Evolutionary conservation across 1,139 yeast species (phyloP), one percentile per base, ranked within the genome.

Genomic region (Pneumocystis canis): DNA sequence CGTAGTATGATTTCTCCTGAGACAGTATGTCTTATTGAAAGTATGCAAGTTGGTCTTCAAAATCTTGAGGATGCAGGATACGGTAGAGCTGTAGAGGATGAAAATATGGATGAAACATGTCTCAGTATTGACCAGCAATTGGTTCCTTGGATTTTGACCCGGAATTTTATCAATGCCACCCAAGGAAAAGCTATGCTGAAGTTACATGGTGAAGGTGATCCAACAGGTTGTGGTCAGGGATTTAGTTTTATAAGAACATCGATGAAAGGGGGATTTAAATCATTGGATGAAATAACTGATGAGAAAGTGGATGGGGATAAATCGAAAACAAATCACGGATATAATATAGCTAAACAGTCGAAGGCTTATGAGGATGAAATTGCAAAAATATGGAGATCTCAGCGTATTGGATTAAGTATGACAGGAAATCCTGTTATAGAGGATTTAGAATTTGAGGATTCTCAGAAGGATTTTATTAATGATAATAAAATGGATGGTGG

Each of bases 171-270:
- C 65, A 87, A 84, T 71, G 95, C 98, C 5, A 90, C 96, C 40
- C 97, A 90, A 71, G 94, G 97, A 63, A 90, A 95, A 70, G 94
- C 97, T 0, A 92, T 92, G 97, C 79, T 94, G 60, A 97, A 90
- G 71, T 81, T 94, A 56, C 89, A 89, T 71, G 97, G 97, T n/a
- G 94, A 86, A 66, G 98, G 97, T 61, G 98, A 92, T 73, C 96
- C 96, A 1, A 84, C 96, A 0, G 96, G 96, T 40, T 83, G 87
- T 66, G 95, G 96, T 0, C 86, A 88, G 67, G 96, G 94, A 0
- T 87, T 87, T 69, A 88, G 96, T n/a, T 87, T 90, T 69, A 78
- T 90, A 68, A 81, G 90, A 67, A 88, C 96, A 0, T 88, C 97
- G 0, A 95, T 92, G 87, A 92, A 90, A 74, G 96, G 95, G 70